These are phyloP conservation scores for Teratosphaeria epicoccoides DNA, from an alignment of 2,329 filamentous ascomycete species.

Conservation along the genomic window DNA sequence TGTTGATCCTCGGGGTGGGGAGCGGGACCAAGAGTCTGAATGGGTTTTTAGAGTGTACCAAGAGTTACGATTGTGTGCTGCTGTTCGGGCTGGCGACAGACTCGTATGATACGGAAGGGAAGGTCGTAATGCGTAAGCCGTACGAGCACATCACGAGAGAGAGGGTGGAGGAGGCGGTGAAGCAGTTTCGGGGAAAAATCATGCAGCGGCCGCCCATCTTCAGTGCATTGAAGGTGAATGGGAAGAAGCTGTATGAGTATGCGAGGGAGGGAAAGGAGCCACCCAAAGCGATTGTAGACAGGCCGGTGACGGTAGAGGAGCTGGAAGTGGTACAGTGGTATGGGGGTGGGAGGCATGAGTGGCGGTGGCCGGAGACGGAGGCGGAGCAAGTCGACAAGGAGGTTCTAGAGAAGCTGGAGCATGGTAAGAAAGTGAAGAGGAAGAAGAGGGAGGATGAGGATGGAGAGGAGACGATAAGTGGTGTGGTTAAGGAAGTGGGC, in stretches of 20 bases:
- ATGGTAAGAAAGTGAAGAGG: conserved; percentile 15
- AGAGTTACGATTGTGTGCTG: conserved; percentile 82
- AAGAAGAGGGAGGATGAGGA: conserved; percentile 25
- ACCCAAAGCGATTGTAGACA: conserved; percentile 70
- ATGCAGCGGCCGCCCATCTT: conserved; percentile 88
- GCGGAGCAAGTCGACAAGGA: conserved; percentile 64
- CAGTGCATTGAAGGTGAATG: conserved; percentile 84
- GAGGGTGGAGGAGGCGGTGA: conserved; percentile 65
- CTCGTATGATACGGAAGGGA: conserved; percentile 79
- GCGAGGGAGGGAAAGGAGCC: conserved; percentile 80
- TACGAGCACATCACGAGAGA: conserved; percentile 75
- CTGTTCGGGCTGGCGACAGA: conserved; percentile 89
- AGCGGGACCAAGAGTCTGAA: conserved; percentile 74
- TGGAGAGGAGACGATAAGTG: conserved; percentile 4
- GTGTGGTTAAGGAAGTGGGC: no score
- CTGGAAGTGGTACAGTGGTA: conserved; percentile 74
- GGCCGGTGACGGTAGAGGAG: conserved; percentile 66
- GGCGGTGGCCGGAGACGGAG: conserved; percentile 70
- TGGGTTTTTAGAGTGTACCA: conserved; percentile 76
- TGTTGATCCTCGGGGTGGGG: conserved; percentile 80
- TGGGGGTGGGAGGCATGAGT: conserved; percentile 70
- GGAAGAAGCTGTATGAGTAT: conserved; percentile 93
- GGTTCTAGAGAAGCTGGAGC: conserved; percentile 58
- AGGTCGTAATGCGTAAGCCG: conserved; percentile 62
- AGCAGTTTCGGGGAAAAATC: conserved; percentile 67